A percentile compares a stretch with the other conserved stretches of the same genome.
phyloP scores from a whole-genome alignment of 345 rosid species.

The Salix exigua region DNA sequence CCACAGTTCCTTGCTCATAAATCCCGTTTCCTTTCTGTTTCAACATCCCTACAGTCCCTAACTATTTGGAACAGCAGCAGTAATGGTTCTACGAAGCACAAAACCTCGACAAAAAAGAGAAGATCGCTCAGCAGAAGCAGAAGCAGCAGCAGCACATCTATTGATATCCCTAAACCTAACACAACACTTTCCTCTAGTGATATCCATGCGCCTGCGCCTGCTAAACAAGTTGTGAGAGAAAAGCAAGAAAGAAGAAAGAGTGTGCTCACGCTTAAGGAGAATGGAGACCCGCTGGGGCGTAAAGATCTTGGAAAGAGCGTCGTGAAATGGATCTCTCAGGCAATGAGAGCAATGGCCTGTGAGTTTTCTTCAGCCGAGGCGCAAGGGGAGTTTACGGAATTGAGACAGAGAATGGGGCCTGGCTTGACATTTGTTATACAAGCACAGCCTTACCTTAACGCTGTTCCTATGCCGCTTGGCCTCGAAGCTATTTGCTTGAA shows the following conservation, averaged over 20 bases:
- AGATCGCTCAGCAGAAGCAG: slow-evolving; percentile 36
- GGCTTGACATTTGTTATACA: slow-evolving; percentile 88
- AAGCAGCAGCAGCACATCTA: background rate
- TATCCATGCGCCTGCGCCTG: background rate
- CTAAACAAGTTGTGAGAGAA: slow-evolving; percentile 14
- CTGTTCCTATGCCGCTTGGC: slow-evolving; percentile 81
- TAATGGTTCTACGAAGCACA: slow-evolving; percentile 19
- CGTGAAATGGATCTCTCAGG: slow-evolving; percentile 76
- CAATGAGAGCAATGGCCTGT: slow-evolving; percentile 76
- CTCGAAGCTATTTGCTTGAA: slow-evolving; percentile 78
- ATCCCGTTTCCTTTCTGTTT: slow-evolving; percentile 8
- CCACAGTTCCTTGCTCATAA: slow-evolving; percentile 24
- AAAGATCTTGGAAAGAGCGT: slow-evolving; percentile 74
- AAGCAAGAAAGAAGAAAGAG: slow-evolving; percentile 19
- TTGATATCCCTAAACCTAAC: background rate
- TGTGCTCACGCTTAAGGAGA: slow-evolving; percentile 46
- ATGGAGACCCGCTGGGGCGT: slow-evolving; percentile 82
- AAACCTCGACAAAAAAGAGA: slow-evolving; percentile 31
- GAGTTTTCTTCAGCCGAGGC: slow-evolving; percentile 76
- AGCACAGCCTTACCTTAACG: slow-evolving; percentile 79
- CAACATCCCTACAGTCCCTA: slow-evolving; percentile 15
- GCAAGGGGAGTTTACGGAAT: slow-evolving; percentile 71
- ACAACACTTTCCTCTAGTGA: background rate
- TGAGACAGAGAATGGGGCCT: slow-evolving; percentile 68
- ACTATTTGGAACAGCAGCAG: slow-evolving; percentile 25